Conservation (phyloP, 1,139 yeast species). For the Suhomyces terraborum region DNA sequence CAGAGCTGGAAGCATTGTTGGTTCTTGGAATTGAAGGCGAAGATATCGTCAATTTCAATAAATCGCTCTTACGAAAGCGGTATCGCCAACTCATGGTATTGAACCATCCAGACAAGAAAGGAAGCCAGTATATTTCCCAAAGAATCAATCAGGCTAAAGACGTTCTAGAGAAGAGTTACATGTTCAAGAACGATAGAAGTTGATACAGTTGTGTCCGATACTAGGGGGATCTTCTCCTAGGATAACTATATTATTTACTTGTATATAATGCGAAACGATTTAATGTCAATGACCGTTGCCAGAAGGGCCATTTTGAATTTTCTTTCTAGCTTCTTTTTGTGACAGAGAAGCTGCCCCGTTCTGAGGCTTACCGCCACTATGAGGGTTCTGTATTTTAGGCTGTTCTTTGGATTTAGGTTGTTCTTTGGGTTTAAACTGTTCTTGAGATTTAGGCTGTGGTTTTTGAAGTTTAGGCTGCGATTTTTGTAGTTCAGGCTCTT, state of each 20-base stretch:
- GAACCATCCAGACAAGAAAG: slow-evolving; percentile 79
- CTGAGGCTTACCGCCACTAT: neutral
- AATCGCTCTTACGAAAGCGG: slow-evolving; percentile 48
- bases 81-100: slow-evolving; percentile 66
- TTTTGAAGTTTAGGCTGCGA: too few species aligned
- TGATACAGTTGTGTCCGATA: neutral
- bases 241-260: neutral
- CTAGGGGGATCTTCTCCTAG: too few species aligned
- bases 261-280: slow-evolving; percentile 4
- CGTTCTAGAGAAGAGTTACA: slow-evolving; percentile 57
- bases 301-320: neutral
- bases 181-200: slow-evolving; percentile 26
- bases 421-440: too few species aligned
- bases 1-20: slow-evolving; percentile 60
- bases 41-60: slow-evolving; percentile 50
- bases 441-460: too few species aligned
- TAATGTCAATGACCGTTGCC: slow-evolving; percentile 3
- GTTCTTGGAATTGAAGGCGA: slow-evolving; percentile 55
- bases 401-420: too few species aligned
- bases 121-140: slow-evolving; percentile 69
- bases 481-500: too few species aligned
- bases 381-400: neutral
- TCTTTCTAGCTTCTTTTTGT: neutral
- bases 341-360: slow-evolving; percentile 8
- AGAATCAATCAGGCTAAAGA: slow-evolving; percentile 79